Conservation (phyloP, 331 rosid genomes). For the Quercus phellos region DNA sequence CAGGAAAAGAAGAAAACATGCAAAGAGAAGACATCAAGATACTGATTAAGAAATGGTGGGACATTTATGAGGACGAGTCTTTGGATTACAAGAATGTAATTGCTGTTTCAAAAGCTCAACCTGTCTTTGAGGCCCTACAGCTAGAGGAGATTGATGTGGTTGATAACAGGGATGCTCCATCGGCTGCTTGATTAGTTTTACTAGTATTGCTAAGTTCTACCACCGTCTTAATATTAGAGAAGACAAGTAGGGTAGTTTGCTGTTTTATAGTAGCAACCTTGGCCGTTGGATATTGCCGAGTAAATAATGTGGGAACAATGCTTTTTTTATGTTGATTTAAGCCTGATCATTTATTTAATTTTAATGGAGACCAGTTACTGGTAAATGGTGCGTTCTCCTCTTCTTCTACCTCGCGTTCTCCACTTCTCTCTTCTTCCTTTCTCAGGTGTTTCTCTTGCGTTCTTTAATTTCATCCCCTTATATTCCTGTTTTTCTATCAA, state of each 20-base stretch:
- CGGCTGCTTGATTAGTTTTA: constrained; percentile 28
- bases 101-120: not conserved
- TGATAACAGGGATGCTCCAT: constrained; percentile 17
- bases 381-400: too few species aligned
- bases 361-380: too few species aligned
- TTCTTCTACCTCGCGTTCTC: too few species aligned
- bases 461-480: too few species aligned
- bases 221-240: not conserved
- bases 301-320: too few species aligned
- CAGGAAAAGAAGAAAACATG: constrained; percentile 78
- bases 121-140: not conserved
- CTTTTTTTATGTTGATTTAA: too few species aligned
- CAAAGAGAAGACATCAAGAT: constrained; percentile 71
- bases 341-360: too few species aligned
- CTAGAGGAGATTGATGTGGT: constrained; percentile 11
- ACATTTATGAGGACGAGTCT: constrained; percentile 66
- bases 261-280: not conserved
- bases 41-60: constrained; percentile 82
- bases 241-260: not conserved
- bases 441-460: too few species aligned
- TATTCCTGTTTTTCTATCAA: too few species aligned
- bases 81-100: constrained; percentile 34
- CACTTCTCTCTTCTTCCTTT: too few species aligned
- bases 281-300: not conserved
- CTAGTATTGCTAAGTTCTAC: too few species aligned